phyloP scores from a whole-genome alignment of 1,284 basidiomycete genomes.

The Boletus hoseneyae region DNA sequence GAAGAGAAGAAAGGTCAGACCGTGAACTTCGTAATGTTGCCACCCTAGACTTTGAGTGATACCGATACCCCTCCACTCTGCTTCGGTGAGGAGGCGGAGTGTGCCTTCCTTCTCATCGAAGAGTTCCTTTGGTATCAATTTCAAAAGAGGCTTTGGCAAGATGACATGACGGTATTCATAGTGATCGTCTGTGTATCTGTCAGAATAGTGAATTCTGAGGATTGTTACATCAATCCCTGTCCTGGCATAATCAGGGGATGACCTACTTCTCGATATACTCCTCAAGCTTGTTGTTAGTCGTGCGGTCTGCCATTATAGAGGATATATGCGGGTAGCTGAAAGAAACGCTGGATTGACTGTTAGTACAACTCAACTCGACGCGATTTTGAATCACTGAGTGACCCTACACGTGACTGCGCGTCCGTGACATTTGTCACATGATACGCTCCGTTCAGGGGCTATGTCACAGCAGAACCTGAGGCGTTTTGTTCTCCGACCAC shows the following conservation, averaged over 20 bases:
- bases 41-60: conserved; percentile 95
- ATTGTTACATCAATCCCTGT: conserved; percentile 15
- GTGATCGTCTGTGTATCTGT: conserved; percentile 78
- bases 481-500: conserved; percentile 9
- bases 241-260: conserved; percentile 5
- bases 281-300: conserved; percentile 48
- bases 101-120: conserved; percentile 80
- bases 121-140: conserved; percentile 81
- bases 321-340: conserved; percentile 15
- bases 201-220: conserved; percentile 76
- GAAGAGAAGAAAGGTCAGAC: conserved; percentile 44
- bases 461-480: background rate
- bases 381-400: conserved; percentile 8
- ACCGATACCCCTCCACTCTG: conserved; percentile 94
- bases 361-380: background rate
- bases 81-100: conserved; percentile 78
- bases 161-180: conserved; percentile 93
- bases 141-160: conserved; percentile 83
- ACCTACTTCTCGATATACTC: conserved; percentile 68
- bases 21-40: conserved; percentile 97
- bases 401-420: conserved; percentile 24
- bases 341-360: conserved; percentile 1
- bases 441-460: conserved; percentile 7
- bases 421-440: conserved; percentile 21
- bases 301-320: conserved; percentile 28